Evolutionary conservation across 1,284 basidiomycete genomes (phyloP).

Genomic region (Ganoderma lucidum): DNA sequence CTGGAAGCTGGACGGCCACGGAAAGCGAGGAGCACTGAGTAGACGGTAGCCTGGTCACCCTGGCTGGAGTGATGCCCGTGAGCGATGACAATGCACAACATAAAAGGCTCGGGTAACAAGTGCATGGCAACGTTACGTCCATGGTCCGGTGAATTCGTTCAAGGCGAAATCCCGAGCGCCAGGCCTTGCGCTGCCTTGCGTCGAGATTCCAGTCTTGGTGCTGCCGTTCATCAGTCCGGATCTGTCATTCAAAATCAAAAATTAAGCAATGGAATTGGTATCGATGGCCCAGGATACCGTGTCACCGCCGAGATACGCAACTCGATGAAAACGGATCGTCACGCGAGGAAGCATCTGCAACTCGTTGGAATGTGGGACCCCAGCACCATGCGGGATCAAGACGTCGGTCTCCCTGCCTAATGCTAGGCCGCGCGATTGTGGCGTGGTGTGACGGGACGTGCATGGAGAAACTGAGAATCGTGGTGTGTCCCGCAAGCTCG

Average conservation of each 20-base stretch:
- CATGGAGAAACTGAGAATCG: neutral
- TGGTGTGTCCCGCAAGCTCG: neutral
- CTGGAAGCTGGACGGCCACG: neutral
- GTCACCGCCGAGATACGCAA: neutral
- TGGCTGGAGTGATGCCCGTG: neutral
- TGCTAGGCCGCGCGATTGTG: neutral
- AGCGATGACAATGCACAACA: neutral
- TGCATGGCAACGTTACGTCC: neutral
- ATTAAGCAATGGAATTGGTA: neutral
- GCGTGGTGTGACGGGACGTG: neutral
- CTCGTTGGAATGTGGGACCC: neutral
- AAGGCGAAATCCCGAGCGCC: neutral
- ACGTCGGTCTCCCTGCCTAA: neutral
- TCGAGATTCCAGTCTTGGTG: neutral
- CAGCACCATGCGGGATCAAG: neutral
- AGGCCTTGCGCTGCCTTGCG: neutral
- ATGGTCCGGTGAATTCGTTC: neutral
- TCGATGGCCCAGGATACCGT: neutral
- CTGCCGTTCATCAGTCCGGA: neutral
- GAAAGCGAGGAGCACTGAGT: neutral
- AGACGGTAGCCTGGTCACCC: neutral
- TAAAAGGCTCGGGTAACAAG: neutral
- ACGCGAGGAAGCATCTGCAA: neutral
- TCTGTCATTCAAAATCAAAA: slow-evolving; percentile 2
- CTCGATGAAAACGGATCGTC: slow-evolving; percentile 3